A percentile compares a stretch with the other conserved stretches of the same genome.
These are phyloP conservation scores for Pythium rishiriense DNA, from an alignment of 352 stramenopile species.

Conservation along the genomic window DNA sequence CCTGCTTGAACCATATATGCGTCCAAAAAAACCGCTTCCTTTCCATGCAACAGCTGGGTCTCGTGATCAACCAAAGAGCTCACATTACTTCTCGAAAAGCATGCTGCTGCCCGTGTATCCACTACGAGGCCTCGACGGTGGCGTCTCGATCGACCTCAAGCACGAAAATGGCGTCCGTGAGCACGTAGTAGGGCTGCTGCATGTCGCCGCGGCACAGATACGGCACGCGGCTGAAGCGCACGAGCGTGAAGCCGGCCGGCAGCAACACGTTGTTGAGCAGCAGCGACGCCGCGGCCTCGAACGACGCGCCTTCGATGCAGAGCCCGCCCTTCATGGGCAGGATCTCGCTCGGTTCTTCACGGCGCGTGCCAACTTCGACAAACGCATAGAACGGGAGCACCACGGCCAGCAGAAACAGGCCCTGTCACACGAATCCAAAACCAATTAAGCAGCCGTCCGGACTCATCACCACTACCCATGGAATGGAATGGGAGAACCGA, in stretches of 20 bases:
- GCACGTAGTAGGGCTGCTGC: constrained; percentile 79
- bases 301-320: constrained; percentile 57
- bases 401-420: constrained; percentile 75
- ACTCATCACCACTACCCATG: too few relatives aligned
- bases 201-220: constrained; percentile 83
- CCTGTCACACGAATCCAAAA: constrained; percentile 26
- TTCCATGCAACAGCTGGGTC: not conserved
- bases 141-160: constrained; percentile 48
- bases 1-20: not conserved
- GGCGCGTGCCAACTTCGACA: constrained; percentile 75
- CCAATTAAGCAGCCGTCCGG: too few relatives aligned
- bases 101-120: too few relatives aligned
- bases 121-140: not conserved
- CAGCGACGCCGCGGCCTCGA: constrained; percentile 61
- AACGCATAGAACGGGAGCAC: constrained; percentile 83
- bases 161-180: constrained; percentile 86
- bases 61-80: not conserved
- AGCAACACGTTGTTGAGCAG: constrained; percentile 68
- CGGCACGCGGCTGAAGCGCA: constrained; percentile 78
- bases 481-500: too few relatives aligned
- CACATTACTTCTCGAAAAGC: too few relatives aligned
- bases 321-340: constrained; percentile 70
- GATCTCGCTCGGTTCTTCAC: constrained; percentile 56
- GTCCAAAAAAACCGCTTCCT: not conserved
- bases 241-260: constrained; percentile 73